Conservation (phyloP, 1,284 basidiomycete species). For the Volvariella surrecta region DNA sequence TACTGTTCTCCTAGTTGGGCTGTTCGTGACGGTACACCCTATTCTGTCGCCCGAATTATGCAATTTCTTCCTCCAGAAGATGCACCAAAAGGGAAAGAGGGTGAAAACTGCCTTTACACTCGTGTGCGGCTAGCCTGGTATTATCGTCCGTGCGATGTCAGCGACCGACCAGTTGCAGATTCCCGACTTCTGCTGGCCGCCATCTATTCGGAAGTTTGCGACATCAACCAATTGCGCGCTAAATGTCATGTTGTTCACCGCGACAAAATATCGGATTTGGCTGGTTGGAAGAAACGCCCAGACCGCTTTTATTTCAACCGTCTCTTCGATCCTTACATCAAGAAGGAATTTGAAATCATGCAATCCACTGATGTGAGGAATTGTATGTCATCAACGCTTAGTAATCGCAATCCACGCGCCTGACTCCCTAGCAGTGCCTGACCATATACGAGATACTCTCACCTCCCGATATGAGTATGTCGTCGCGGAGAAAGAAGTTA, state of each 20-base stretch:
- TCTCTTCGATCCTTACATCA: constrained; percentile 95
- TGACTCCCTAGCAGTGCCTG: constrained; percentile 53
- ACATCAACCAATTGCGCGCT: constrained; percentile 84
- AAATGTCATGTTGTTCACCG: constrained; percentile 91
- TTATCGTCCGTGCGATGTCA: constrained; percentile 86
- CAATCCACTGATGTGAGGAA: constrained; percentile 84
- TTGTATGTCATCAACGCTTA: constrained; percentile 44
- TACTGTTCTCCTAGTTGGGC: constrained; percentile 92
- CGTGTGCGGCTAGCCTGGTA: constrained; percentile 89
- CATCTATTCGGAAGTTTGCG: constrained; percentile 92
- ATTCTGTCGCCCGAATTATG: constrained; percentile 93
- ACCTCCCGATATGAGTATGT: constrained; percentile 89
- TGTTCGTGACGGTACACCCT: constrained; percentile 85
- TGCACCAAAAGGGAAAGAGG: constrained; percentile 42
- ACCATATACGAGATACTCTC: constrained; percentile 69
- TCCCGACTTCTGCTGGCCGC: constrained; percentile 86
- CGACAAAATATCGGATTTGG: constrained; percentile 89
- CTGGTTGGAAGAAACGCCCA: constrained; percentile 92
- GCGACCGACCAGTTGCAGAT: constrained; percentile 78
- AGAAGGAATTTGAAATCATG: constrained; percentile 96
- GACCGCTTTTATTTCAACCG: constrained; percentile 94
- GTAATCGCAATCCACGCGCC: constrained; percentile 14
- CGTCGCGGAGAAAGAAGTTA: constrained; percentile 87
- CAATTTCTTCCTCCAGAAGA: constrained; percentile 84
- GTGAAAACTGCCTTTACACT: constrained; percentile 57